Base-by-base conservation (phyloP, 1,284 basidiomycete genomes). In the Kwoniella shivajii region DNA sequence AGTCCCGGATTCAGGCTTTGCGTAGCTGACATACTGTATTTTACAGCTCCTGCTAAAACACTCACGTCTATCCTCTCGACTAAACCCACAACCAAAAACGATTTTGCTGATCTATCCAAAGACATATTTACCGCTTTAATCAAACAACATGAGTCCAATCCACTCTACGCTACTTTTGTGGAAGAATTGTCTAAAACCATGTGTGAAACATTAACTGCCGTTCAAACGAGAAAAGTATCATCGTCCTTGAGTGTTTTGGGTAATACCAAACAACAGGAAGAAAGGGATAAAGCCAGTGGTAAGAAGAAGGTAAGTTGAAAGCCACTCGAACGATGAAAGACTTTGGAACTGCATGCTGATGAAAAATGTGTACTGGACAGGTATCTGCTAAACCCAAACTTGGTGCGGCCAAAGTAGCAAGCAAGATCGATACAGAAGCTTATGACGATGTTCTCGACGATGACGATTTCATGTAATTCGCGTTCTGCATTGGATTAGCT, bases 201-300 rank as follows among this genome's bases (percentile, higher is more conserved):
- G 18, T 86, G 87, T 2, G 78, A 81, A 59, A 85, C 88, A 13
- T 82, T 96, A 50, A 88, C 86, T 61, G 92, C 94, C 62, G 86
- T 92, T 49, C 92, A 97, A 69, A 87, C 92, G 31, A 84, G 91
- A 63, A 94, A 94, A 74, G 88, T 85, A 2, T 90, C 90, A 3
- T 88, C 85, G 52, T 84, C 81, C 14, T 80, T 97, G 51, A 90
- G 89, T 18, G 87, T 89, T 1, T 81, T 96, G 11, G 88, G 91
- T 48, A 95, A 94, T 72, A 91, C 93, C 80, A 97, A 97, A 80
- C 90, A 93, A 80, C 89, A 86, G 77, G 90, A 92, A 74, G 85
- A 87, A 73, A 82, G 87, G 59, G 91, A 92, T 46, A 91, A 89
- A 78, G 82, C 86, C 0, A 87, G 85, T 62, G 90, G 90, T 22